A percentile compares a stretch with the other conserved stretches of the same genome.
Conservation (phyloP, 345 rosid genomes). For the Atalantia buxifolia region DNA sequence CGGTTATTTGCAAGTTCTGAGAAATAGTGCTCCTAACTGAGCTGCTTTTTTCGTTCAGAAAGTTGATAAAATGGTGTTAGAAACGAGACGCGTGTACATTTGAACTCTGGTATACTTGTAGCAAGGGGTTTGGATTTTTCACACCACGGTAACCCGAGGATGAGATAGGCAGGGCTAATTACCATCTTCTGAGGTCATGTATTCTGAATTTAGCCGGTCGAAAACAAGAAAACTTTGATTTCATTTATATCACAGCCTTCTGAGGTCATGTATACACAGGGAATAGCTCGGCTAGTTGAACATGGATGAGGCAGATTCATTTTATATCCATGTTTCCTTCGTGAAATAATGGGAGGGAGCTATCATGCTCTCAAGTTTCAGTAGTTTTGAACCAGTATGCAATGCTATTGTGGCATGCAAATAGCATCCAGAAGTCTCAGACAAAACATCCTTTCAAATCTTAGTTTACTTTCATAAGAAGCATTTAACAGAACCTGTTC, state of each 20-base stretch:
- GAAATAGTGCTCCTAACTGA: not conserved
- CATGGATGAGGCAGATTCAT: not conserved
- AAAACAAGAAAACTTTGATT: not conserved
- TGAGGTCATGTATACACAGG: not conserved
- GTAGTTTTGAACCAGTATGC: not conserved
- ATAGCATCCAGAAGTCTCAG: not conserved
- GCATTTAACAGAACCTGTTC: not conserved
- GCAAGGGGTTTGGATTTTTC: not conserved
- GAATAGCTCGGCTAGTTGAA: not conserved
- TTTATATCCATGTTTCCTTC: too few species aligned
- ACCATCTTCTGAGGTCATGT: not conserved
- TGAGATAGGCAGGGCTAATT: not conserved
- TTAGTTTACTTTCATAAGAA: not conserved
- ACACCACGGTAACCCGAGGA: not conserved
- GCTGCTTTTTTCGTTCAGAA: not conserved
- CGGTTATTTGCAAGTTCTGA: conserved; percentile 13
- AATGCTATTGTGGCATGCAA: not conserved
- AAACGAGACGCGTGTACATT: not conserved
- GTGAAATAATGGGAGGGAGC: not conserved
- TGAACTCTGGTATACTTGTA: not conserved
- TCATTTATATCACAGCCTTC: not conserved
- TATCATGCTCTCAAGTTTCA: not conserved
- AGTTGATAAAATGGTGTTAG: not conserved
- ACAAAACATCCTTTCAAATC: not conserved
- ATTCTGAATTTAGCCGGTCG: not conserved